phyloP scores from a whole-genome alignment of 2,329 filamentous ascomycete species.

The Fusarium sp. region DNA sequence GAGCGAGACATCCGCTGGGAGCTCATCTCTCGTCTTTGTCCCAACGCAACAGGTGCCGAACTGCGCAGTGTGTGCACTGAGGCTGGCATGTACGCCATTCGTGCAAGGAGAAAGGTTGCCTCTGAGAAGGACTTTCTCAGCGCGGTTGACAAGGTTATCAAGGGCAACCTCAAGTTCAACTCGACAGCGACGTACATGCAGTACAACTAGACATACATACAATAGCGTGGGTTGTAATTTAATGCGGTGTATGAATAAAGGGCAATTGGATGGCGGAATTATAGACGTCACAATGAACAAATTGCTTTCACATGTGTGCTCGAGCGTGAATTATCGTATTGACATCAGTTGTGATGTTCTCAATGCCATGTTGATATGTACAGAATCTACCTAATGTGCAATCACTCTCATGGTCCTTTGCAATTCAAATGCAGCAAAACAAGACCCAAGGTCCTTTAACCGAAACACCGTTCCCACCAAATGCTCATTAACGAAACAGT shows the following conservation, averaged over 20 bases:
- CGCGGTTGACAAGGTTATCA: constrained; percentile 99
- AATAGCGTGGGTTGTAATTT: constrained; percentile 40
- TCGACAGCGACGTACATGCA: constrained; percentile 98
- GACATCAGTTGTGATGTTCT: not conserved
- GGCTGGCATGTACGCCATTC: constrained; percentile 98
- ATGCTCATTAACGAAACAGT: constrained; percentile 18
- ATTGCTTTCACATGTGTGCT: constrained; percentile 18
- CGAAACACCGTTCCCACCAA: constrained; percentile 37
- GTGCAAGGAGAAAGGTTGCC: constrained; percentile 93
- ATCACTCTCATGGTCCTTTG: constrained; percentile 7
- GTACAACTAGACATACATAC: constrained; percentile 80
- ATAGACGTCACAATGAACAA: constrained; percentile 41
- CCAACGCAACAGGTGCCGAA: constrained; percentile 96
- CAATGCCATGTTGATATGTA: constrained; percentile 24
- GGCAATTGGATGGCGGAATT: constrained; percentile 40
- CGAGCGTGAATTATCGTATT: not conserved
- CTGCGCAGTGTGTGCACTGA: constrained; percentile 96
- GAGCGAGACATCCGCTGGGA: constrained; percentile 99
- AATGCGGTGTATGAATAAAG: constrained; percentile 51
- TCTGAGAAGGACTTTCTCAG: constrained; percentile 99
- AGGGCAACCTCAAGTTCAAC: constrained; percentile 99
- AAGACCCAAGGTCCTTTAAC: constrained; percentile 8
- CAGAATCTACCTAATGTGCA: constrained; percentile 29
- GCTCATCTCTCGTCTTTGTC: constrained; percentile 95
- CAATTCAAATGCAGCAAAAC: constrained; percentile 14